Conservation (phyloP, 2,329 filamentous ascomycete species). For the Thielaviopsis musarum region DNA sequence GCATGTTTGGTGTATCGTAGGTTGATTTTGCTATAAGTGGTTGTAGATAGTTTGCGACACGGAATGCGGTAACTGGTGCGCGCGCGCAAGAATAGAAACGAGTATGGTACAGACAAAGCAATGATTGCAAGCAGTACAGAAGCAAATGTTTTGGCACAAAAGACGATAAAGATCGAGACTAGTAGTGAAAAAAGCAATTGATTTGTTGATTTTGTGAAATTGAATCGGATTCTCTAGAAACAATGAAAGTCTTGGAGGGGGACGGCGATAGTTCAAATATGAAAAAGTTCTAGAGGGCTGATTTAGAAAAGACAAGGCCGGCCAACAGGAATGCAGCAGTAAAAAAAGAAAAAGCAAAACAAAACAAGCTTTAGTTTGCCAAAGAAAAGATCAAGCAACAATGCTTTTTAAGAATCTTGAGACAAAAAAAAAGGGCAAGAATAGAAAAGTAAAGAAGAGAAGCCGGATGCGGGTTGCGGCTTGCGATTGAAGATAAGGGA, state of each 20-base stretch:
- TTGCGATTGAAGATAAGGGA: neutral
- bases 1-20: constrained; percentile 25
- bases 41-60: neutral
- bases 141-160: neutral
- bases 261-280: constrained; percentile 11
- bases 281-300: neutral
- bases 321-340: neutral
- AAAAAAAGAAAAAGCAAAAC: neutral
- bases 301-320: neutral
- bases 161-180: constrained; percentile 2
- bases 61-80: neutral
- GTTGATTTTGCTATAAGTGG: neutral
- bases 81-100: no score
- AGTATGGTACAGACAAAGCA: neutral
- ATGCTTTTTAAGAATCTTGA: neutral
- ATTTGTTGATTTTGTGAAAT: neutral
- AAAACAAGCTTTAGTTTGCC: neutral
- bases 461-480: neutral
- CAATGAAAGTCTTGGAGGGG: neutral
- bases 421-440: constrained; percentile 1
- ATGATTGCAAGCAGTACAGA: neutral
- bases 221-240: neutral
- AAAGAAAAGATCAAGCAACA: neutral
- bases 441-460: neutral
- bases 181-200: constrained; percentile 2